A percentile compares a stretch with the other conserved stretches of the same genome.
Conservation (phyloP, 169 alveolate genomes). For the Perkinsus marinus region DNA sequence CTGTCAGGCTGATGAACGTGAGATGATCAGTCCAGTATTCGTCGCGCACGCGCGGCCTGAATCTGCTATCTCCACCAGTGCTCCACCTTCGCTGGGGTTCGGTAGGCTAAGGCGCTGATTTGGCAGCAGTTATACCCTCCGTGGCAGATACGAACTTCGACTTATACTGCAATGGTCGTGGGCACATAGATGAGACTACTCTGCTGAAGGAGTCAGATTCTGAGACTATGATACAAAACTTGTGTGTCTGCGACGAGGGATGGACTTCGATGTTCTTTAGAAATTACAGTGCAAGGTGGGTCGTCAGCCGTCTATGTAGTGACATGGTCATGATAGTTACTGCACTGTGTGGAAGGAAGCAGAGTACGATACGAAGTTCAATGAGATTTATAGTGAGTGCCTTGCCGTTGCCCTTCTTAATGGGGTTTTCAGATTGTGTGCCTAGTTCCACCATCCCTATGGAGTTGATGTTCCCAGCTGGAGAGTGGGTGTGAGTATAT, state of each 20-base stretch:
- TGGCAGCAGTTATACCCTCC: neutral
- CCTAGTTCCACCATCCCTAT: neutral
- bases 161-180: neutral
- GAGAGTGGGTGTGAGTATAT: neutral
- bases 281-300: neutral
- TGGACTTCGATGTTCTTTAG: neutral
- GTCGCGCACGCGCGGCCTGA: neutral
- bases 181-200: neutral
- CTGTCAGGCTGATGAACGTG: neutral
- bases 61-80: neutral
- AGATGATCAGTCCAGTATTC: neutral
- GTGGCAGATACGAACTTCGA: neutral
- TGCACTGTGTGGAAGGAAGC: neutral
- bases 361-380: neutral
- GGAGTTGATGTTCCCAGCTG: neutral
- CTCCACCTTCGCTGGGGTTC: neutral
- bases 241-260: neutral
- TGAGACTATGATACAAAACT: neutral
- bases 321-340: neutral
- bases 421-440: neutral
- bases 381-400: neutral
- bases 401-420: neutral
- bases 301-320: too few species aligned
- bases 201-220: neutral
- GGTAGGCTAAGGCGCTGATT: neutral